phyloP scores from a whole-genome alignment of 257 asterid species.

The Nicotiana sylvestris region DNA sequence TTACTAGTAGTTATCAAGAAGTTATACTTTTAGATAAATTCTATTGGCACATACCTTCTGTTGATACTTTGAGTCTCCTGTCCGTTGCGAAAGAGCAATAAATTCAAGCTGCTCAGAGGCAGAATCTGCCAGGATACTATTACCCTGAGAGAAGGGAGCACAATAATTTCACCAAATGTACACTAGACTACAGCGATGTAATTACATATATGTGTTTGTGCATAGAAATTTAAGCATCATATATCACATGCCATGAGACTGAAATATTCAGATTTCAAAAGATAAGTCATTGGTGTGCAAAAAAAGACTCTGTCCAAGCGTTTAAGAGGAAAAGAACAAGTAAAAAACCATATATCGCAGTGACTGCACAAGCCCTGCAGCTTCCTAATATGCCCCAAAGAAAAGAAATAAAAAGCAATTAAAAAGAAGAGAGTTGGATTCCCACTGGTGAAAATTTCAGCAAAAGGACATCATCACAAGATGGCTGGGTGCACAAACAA shows the following conservation, averaged over 20 bases:
- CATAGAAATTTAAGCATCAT: background rate
- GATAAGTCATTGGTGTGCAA: background rate
- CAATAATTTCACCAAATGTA: slow-evolving; percentile 7
- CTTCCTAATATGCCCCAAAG: background rate
- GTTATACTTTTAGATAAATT: background rate
- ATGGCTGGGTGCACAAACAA: background rate
- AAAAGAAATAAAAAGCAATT: background rate
- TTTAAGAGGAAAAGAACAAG: background rate
- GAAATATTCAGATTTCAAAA: background rate
- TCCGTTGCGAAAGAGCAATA: slow-evolving; percentile 96
- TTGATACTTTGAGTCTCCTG: slow-evolving; percentile 91
- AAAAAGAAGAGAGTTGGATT: background rate
- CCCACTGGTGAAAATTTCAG: background rate
- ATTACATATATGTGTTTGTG: background rate
- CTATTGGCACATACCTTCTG: slow-evolving; percentile 49
- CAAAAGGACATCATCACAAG: background rate
- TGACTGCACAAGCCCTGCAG: background rate
- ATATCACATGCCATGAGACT: background rate
- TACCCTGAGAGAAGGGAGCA: slow-evolving; percentile 53
- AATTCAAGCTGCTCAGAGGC: slow-evolving; percentile 98
- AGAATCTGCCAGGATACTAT: slow-evolving; percentile 94
- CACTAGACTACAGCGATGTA: background rate
- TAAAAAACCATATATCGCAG: background rate
- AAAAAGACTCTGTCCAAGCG: background rate
- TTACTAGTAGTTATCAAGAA: background rate